Conservation (phyloP, 768 basidiomycete genomes). For the Leccinum sublutescens region DNA sequence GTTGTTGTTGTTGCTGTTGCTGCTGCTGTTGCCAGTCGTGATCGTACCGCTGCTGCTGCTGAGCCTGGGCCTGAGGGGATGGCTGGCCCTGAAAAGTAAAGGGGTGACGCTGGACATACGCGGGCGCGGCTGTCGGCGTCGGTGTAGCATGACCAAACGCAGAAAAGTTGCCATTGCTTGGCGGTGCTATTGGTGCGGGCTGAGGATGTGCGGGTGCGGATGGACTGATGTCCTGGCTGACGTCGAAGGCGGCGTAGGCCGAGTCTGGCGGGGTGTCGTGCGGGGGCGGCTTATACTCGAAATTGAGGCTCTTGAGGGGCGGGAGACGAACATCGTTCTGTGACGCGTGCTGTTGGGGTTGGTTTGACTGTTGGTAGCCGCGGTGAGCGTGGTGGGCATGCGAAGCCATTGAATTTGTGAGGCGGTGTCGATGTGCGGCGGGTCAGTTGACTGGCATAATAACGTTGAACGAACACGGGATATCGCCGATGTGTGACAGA, state of each 20-base stretch:
- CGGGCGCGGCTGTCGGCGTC: constrained; percentile 19
- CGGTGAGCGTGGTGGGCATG: constrained; percentile 38
- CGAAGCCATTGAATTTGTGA: constrained; percentile 40
- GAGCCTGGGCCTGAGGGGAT: constrained; percentile 13
- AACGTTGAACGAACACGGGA: constrained; percentile 16
- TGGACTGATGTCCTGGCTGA: constrained; percentile 19
- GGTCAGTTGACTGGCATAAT: constrained; percentile 4
- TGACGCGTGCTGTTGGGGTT: constrained; percentile 35
- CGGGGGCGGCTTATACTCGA: constrained; percentile 40
- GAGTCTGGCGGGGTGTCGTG: constrained; percentile 16
- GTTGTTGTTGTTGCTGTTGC: not conserved
- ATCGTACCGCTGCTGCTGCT: constrained; percentile 16
- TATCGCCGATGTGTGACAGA: constrained; percentile 22
- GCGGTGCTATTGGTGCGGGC: not conserved
- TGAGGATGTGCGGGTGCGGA: not conserved
- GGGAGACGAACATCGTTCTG: constrained; percentile 57
- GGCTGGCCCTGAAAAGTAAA: constrained; percentile 20
- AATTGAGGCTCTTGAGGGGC: constrained; percentile 73
- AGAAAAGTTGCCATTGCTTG: constrained; percentile 17
- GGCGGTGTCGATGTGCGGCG: constrained; percentile 5
- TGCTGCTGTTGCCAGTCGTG: constrained; percentile 26
- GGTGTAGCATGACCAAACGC: constrained; percentile 24
- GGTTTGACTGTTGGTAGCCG: constrained; percentile 26
- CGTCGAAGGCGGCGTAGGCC: constrained; percentile 18
- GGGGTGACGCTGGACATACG: constrained; percentile 24